phyloP scores from a whole-genome alignment of 78 protist genomes.

The Dictyostelium citrinum region DNA sequence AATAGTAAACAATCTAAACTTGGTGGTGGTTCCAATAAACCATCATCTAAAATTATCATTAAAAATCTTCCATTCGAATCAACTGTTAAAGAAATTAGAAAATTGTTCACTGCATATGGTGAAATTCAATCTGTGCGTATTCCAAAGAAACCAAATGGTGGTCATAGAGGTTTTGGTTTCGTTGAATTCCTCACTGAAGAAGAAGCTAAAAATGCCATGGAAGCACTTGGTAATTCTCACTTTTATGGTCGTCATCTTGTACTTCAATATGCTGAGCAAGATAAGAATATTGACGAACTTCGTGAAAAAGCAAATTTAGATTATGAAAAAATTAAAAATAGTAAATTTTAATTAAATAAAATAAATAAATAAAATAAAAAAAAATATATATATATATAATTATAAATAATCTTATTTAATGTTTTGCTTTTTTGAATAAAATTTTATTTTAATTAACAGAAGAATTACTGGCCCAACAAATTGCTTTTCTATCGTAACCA shows the following conservation, averaged over 20 bases:
- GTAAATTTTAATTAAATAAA: neutral
- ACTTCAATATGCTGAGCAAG: slow-evolving; percentile 65
- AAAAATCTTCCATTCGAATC: slow-evolving; percentile 98
- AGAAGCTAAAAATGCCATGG: slow-evolving; percentile 95
- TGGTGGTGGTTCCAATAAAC: neutral
- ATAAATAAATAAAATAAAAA: neutral
- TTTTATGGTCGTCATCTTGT: slow-evolving; percentile 92
- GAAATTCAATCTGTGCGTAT: slow-evolving; percentile 85
- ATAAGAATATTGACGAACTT: slow-evolving; percentile 56
- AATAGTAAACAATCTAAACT: neutral
- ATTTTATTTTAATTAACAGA: neutral
- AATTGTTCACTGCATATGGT: slow-evolving; percentile 81
- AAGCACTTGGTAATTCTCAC: slow-evolving; percentile 91
- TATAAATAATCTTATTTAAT: neutral
- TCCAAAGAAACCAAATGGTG: slow-evolving; percentile 91
- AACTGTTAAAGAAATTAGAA: slow-evolving; percentile 88
- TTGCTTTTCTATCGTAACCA: slow-evolving; percentile 48
- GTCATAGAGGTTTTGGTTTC: slow-evolving; percentile 98
- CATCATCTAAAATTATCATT: slow-evolving; percentile 85
- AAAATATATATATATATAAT: neutral
- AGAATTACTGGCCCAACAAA: slow-evolving; percentile 24
- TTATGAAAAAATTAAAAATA: slow-evolving; percentile 14
- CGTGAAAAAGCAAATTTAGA: slow-evolving; percentile 43
- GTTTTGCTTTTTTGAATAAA: neutral
- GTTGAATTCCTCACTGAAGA: slow-evolving; percentile 93